Evolutionary conservation across 768 basidiomycete species (phyloP).

Genomic region (Nidularia sp.): DNA sequence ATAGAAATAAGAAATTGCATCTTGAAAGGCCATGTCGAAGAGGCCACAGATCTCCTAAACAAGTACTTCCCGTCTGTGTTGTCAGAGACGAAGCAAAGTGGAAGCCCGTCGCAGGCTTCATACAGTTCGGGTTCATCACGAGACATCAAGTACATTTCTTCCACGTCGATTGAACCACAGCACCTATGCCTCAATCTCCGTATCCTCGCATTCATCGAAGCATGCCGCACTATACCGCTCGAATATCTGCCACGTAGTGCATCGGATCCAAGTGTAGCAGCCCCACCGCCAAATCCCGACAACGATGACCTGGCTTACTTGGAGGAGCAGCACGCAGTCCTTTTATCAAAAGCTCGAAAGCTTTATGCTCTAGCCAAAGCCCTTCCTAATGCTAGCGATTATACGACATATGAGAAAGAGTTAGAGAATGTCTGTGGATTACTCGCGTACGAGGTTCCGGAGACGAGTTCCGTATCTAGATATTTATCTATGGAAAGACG

Average conservation of each 20-base stretch:
- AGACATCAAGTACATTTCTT: slow-evolving; percentile 43
- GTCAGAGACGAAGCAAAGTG: slow-evolving; percentile 11
- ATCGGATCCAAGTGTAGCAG: slow-evolving; percentile 3
- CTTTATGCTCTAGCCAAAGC: slow-evolving; percentile 59
- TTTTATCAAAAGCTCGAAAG: slow-evolving; percentile 60
- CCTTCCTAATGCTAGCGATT: slow-evolving; percentile 52
- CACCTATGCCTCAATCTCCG: slow-evolving; percentile 83
- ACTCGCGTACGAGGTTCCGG: slow-evolving; percentile 80
- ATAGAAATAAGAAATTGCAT: slow-evolving; percentile 70
- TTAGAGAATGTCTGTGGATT: slow-evolving; percentile 72
- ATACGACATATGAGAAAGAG: slow-evolving; percentile 62
- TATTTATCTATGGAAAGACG: slow-evolving; percentile 78
- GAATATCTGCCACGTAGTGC: slow-evolving; percentile 27
- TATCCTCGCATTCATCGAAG: slow-evolving; percentile 85
- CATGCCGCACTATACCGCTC: slow-evolving; percentile 70
- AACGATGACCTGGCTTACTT: slow-evolving; percentile 23
- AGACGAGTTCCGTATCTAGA: slow-evolving; percentile 66
- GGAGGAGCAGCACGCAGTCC: slow-evolving; percentile 42
- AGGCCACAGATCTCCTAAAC: slow-evolving; percentile 64
- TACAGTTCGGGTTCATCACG: neutral
- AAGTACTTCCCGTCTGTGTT: slow-evolving; percentile 75
- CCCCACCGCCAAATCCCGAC: slow-evolving; percentile 9
- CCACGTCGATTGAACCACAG: slow-evolving; percentile 66
- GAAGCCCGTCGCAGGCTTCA: too few species aligned
- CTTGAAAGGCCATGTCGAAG: slow-evolving; percentile 70